Evolutionary conservation across 1,284 basidiomycete genomes (phyloP).

Genomic region (Tilletia walkeri): DNA sequence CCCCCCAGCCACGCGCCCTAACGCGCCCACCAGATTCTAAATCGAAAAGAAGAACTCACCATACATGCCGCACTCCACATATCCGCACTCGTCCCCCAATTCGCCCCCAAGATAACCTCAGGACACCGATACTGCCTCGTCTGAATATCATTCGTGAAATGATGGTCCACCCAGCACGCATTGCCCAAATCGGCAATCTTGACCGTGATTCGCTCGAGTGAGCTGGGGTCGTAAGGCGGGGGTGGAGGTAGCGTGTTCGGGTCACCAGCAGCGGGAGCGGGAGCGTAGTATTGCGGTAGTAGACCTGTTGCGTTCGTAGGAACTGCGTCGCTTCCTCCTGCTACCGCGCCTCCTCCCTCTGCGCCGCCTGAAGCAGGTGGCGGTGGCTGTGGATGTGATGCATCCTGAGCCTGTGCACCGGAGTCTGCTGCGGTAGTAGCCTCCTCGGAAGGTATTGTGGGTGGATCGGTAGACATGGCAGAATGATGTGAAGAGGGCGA

Average conservation of each 20-base stretch:
- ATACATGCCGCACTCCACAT: conserved; percentile 95
- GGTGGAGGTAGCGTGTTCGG: conserved; percentile 62
- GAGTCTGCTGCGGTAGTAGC: not conserved
- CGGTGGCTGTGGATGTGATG: conserved; percentile 15
- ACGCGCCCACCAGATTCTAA: too few relatives aligned
- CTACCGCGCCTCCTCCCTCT: not conserved
- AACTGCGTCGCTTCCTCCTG: not conserved
- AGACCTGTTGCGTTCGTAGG: conserved; percentile 72
- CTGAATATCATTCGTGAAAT: conserved; percentile 94
- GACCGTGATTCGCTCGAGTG: conserved; percentile 84
- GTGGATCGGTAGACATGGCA: conserved; percentile 38
- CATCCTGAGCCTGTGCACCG: not conserved
- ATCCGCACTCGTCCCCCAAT: conserved; percentile 92
- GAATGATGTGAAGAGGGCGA: conserved; percentile 43
- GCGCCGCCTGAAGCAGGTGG: not conserved
- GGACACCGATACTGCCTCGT: conserved; percentile 96
- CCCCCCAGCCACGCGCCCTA: too few relatives aligned
- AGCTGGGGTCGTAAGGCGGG: conserved; percentile 62
- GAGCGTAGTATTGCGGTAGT: conserved; percentile 32
- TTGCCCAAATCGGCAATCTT: conserved; percentile 98
- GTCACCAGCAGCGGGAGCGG: conserved; percentile 62
- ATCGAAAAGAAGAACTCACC: conserved; percentile 24
- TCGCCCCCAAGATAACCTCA: conserved; percentile 91
- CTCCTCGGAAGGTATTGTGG: conserved; percentile 20
- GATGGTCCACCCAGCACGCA: conserved; percentile 85